phyloP scores from a whole-genome alignment of 345 rosid species.

The Aegle marmelos region DNA sequence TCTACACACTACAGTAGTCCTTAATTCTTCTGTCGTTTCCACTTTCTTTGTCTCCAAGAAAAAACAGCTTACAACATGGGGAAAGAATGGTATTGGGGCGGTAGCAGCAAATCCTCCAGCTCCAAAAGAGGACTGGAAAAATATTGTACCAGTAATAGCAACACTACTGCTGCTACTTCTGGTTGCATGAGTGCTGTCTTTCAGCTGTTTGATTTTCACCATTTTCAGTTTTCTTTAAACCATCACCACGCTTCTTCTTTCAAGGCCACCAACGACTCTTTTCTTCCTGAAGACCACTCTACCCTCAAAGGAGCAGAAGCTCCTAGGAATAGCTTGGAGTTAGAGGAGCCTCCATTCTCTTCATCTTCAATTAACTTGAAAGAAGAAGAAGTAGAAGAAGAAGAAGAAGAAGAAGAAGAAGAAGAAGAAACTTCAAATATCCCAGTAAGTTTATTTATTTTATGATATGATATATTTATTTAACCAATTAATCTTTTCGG shows the following conservation, averaged over 20 bases:
- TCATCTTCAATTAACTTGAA: conserved; percentile 23
- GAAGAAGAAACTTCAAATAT: conserved; percentile 42
- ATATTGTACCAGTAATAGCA: neutral
- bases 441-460: conserved; percentile 41
- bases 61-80: conserved; percentile 38
- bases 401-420: conserved; percentile 18
- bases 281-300: conserved; percentile 16
- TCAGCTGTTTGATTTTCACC: conserved; percentile 75
- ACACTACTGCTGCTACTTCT: conserved; percentile 17
- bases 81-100: conserved; percentile 42
- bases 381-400: conserved; percentile 32
- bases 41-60: neutral
- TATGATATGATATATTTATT: neutral
- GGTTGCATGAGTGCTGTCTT: conserved; percentile 86
- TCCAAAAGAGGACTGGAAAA: conserved; percentile 30
- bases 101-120: conserved; percentile 34
- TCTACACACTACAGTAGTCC: neutral
- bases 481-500: conserved; percentile 19
- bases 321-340: conserved; percentile 84
- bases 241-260: conserved; percentile 43
- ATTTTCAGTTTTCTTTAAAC: conserved; percentile 42
- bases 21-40: conserved; percentile 20
- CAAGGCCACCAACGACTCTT: conserved; percentile 25
- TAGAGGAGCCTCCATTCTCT: conserved; percentile 42
- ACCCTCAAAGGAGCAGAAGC: conserved; percentile 61